Percentiles rank a stretch among this genome's conserved stretches.
These are phyloP conservation scores for Kappamyces sp. DNA, from an alignment of 192 early-diverging fungal species.

Conservation along the genomic window DNA sequence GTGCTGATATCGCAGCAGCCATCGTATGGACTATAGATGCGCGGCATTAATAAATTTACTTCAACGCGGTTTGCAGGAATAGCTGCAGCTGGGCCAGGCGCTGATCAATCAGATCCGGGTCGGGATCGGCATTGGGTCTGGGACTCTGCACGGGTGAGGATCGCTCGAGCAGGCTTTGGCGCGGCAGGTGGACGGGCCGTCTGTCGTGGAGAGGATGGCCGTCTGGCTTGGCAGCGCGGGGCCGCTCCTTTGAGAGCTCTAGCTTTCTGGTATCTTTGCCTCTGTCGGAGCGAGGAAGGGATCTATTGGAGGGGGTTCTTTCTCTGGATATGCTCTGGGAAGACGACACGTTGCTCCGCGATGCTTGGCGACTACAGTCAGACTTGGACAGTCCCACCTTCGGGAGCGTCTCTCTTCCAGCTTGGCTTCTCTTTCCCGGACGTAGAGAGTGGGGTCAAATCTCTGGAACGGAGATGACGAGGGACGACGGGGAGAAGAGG, in stretches of 20 bases:
- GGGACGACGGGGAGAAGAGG: neutral
- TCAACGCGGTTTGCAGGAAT: neutral
- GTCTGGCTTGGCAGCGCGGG: neutral
- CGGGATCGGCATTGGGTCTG: neutral
- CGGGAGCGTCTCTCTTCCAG: slow-evolving; percentile 22
- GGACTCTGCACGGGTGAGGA: neutral
- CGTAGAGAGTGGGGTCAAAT: slow-evolving; percentile 31
- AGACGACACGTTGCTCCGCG: neutral
- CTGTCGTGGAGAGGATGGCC: neutral
- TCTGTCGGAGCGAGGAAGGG: neutral
- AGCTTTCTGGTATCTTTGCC: neutral
- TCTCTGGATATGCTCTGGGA: neutral
- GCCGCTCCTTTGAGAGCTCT: neutral
- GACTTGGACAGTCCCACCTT: neutral
- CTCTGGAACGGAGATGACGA: slow-evolving; percentile 19
- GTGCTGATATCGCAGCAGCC: too few relatives aligned
- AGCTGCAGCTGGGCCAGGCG: neutral
- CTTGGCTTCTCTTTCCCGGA: slow-evolving; percentile 20
- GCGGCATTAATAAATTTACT: neutral
- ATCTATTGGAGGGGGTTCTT: neutral
- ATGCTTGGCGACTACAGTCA: neutral
- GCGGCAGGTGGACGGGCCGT: neutral
- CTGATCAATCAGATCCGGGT: slow-evolving; percentile 4
- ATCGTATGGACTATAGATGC: too few relatives aligned
- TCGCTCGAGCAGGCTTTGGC: neutral